Evolutionary conservation across 208 protist genomes (phyloP).

Genomic region (Trichomonas gallinae): DNA sequence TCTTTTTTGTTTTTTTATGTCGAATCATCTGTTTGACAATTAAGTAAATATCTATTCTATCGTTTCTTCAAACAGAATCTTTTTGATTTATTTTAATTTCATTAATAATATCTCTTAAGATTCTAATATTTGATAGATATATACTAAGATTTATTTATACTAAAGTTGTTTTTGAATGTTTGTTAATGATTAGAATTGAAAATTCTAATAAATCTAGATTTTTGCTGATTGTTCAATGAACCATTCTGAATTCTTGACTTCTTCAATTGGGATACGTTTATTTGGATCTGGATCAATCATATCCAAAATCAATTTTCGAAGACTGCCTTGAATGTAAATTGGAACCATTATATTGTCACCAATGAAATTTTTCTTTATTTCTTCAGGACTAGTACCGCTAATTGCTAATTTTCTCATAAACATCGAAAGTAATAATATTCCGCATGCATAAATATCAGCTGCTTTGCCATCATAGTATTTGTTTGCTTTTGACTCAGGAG

Average conservation of each 20-base stretch:
- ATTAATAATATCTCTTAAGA: too few species aligned
- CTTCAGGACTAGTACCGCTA: neutral
- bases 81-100: too few species aligned
- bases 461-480: neutral
- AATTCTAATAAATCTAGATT: too few species aligned
- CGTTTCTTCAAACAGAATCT: too few species aligned
- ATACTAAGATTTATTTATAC: too few species aligned
- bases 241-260: neutral
- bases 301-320: neutral
- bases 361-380: neutral
- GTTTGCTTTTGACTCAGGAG: neutral
- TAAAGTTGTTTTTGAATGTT: too few species aligned
- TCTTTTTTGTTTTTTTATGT: too few species aligned
- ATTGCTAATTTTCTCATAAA: neutral
- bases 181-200: too few species aligned
- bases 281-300: neutral
- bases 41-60: too few species aligned
- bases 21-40: too few species aligned
- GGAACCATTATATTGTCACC: neutral
- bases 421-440: neutral
- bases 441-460: neutral
- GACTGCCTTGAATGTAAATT: neutral
- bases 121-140: too few species aligned
- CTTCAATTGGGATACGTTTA: neutral
- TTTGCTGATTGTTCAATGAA: neutral